These are phyloP conservation scores for Chaetomium sp. DNA, from an alignment of 2,329 filamentous ascomycete genomes.

Conservation along the genomic window DNA sequence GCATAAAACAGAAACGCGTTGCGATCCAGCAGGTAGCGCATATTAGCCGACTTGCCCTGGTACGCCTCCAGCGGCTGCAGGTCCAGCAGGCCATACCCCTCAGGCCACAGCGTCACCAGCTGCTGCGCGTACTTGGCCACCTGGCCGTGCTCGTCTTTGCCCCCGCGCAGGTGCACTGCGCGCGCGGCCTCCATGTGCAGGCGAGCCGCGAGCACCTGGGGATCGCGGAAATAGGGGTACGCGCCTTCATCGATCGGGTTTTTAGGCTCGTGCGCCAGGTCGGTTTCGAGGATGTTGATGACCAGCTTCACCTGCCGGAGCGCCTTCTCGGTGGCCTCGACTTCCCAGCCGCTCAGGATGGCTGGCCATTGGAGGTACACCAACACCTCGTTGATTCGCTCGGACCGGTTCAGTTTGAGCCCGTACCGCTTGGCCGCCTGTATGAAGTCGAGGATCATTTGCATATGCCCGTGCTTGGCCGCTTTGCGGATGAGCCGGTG, in stretches of 20 bases:
- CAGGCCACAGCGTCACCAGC: slow-evolving; percentile 38
- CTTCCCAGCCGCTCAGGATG: slow-evolving; percentile 30
- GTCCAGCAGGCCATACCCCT: slow-evolving; percentile 30
- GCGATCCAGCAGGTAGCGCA: slow-evolving; percentile 30
- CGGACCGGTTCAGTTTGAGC: slow-evolving; percentile 36
- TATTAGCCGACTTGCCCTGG: slow-evolving; percentile 18
- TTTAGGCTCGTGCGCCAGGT: slow-evolving; percentile 21
- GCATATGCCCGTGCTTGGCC: slow-evolving; percentile 36
- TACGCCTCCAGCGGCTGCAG: slow-evolving; percentile 33
- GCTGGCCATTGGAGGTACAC: slow-evolving; percentile 38
- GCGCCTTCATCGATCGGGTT: not conserved
- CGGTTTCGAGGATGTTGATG: slow-evolving; percentile 41
- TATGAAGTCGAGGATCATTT: slow-evolving; percentile 44
- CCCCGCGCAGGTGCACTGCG: slow-evolving; percentile 29
- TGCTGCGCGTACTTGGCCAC: slow-evolving; percentile 33
- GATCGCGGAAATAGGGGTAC: slow-evolving; percentile 35
- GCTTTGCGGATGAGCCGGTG: slow-evolving; percentile 37
- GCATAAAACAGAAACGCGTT: slow-evolving; percentile 33
- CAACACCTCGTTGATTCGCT: slow-evolving; percentile 37
- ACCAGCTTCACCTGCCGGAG: slow-evolving; percentile 42
- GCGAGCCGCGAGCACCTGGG: slow-evolving; percentile 36
- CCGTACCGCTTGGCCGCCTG: slow-evolving; percentile 41
- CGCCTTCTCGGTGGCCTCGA: slow-evolving; percentile 35
- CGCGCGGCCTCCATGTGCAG: slow-evolving; percentile 40
- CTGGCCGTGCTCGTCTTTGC: slow-evolving; percentile 29